Conservation (phyloP, 1,284 basidiomycete species). For the Microbotryomycetes sp. region DNA sequence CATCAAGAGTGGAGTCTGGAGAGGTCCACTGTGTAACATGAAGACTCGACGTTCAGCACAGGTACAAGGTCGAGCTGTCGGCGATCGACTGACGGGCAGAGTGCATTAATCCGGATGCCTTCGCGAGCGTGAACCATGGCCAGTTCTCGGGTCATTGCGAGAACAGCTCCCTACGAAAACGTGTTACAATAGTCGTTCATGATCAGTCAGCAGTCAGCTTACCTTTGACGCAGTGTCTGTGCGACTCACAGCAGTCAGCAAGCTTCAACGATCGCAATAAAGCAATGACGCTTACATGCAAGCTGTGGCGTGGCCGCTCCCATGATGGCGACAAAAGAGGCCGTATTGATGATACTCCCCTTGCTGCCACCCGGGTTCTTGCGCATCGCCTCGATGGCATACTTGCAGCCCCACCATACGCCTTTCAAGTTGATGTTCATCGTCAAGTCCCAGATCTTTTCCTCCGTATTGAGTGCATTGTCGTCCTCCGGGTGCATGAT, state of each 20-base stretch:
- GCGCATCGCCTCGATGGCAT: conserved; percentile 92
- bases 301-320: conserved; percentile 94
- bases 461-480: conserved; percentile 89
- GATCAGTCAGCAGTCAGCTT: background rate
- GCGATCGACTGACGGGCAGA: conserved; percentile 89
- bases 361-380: conserved; percentile 74
- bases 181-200: conserved; percentile 1
- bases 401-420: conserved; percentile 97
- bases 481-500: conserved; percentile 95
- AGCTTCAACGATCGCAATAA: background rate
- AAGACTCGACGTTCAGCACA: too few relatives aligned
- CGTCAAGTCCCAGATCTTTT: conserved; percentile 69
- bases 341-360: conserved; percentile 94
- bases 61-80: too few relatives aligned
- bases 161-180: conserved; percentile 67
- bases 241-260: conserved; percentile 1
- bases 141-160: conserved; percentile 95
- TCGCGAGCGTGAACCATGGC: conserved; percentile 96
- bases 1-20: conserved; percentile 82
- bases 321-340: conserved; percentile 86
- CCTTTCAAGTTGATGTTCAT: conserved; percentile 81
- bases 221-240: conserved; percentile 79
- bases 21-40: conserved; percentile 63
- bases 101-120: conserved; percentile 87
- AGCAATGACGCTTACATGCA: conserved; percentile 58